A percentile compares a stretch with the other conserved stretches of the same genome.
Evolutionary conservation across 2,329 filamentous ascomycete species (phyloP).

Genomic region (Fusarium udum): DNA sequence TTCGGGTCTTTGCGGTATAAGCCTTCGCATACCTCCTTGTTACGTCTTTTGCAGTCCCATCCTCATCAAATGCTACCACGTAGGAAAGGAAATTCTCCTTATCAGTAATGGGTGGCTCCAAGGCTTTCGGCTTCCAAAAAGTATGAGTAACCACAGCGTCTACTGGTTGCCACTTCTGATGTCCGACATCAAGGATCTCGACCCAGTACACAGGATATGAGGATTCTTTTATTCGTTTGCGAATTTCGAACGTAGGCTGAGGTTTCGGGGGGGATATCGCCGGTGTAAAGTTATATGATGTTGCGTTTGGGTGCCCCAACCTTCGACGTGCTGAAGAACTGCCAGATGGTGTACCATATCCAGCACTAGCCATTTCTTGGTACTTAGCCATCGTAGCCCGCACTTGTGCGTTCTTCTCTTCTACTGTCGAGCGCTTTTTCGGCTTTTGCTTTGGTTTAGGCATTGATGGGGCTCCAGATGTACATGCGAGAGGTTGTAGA

Average conservation of each 20-base stretch:
- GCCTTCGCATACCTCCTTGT: constrained; percentile 88
- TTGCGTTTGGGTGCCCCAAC: constrained; percentile 64
- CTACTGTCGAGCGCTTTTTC: constrained; percentile 44
- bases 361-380: constrained; percentile 45
- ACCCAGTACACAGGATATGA: constrained; percentile 91
- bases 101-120: constrained; percentile 87
- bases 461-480: constrained; percentile 61
- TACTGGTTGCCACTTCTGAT: constrained; percentile 91
- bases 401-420: constrained; percentile 49
- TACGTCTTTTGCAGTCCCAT: constrained; percentile 82
- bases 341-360: constrained; percentile 44
- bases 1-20: constrained; percentile 90
- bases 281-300: constrained; percentile 61
- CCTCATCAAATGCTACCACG: constrained; percentile 84
- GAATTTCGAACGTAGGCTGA: constrained; percentile 47
- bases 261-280: constrained; percentile 50
- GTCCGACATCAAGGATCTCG: constrained; percentile 84
- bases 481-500: constrained; percentile 81
- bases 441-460: constrained; percentile 49
- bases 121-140: constrained; percentile 76
- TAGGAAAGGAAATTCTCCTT: constrained; percentile 81
- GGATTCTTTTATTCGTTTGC: constrained; percentile 70
- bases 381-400: constrained; percentile 54
- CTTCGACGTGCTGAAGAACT: constrained; percentile 56
- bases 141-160: constrained; percentile 84